phyloP scores from a whole-genome alignment of 2,329 filamentous ascomycete species.

The Monosporascus sp. region DNA sequence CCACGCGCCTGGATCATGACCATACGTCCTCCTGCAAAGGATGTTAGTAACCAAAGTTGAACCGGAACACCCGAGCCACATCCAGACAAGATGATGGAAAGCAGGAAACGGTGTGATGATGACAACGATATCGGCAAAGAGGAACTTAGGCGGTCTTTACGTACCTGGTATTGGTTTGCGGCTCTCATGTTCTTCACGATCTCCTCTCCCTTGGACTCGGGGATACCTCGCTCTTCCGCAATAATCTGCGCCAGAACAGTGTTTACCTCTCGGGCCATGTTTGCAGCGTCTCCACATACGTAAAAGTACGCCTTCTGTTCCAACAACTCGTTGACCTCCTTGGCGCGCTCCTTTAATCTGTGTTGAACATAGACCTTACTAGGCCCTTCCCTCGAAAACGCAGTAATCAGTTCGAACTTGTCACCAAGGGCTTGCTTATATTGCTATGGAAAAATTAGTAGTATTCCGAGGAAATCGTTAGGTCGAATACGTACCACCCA shows the following conservation, averaged over 20 bases:
- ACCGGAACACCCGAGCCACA: no score
- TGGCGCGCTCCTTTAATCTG: constrained; percentile 73
- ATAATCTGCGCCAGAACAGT: constrained; percentile 82
- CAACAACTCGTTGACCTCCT: constrained; percentile 82
- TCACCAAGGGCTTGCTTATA: constrained; percentile 80
- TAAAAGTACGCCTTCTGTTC: constrained; percentile 90
- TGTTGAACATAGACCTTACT: constrained; percentile 98
- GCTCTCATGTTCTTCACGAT: constrained; percentile 96
- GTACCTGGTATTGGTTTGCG: constrained; percentile 90
- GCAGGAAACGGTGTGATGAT: not conserved
- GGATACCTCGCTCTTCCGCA: constrained; percentile 72
- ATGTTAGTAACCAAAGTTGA: constrained; percentile 24
- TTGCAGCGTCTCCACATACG: constrained; percentile 94
- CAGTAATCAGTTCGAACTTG: constrained; percentile 83
- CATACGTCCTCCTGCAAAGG: constrained; percentile 61
- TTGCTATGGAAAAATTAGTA: constrained; percentile 49
- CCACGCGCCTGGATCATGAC: constrained; percentile 42
- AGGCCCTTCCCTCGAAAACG: constrained; percentile 83
- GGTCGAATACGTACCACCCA: constrained; percentile 67
- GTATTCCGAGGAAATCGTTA: not conserved
- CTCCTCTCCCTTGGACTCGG: constrained; percentile 86
- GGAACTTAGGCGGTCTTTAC: constrained; percentile 17
- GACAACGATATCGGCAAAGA: constrained; percentile 1
- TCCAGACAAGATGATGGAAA: not conserved
- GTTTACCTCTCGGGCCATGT: constrained; percentile 95